Conservation (phyloP, 192 early-diverging fungal genomes). For the Backusella luteola region DNA sequence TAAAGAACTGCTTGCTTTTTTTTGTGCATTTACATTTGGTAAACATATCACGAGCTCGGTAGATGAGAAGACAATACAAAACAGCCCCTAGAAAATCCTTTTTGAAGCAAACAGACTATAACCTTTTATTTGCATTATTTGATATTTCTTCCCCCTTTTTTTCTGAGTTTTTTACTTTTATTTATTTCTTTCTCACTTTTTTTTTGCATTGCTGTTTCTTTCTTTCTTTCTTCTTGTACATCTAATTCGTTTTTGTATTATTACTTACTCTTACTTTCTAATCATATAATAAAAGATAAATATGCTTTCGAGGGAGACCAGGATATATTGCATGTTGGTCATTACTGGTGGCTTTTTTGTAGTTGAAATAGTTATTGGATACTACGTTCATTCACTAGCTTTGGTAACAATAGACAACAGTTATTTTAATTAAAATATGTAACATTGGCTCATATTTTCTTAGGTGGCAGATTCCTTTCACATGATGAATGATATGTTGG, state of each 20-base stretch:
- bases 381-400: slow-evolving; percentile 72
- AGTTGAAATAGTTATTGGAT: slow-evolving; percentile 78
- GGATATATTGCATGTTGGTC: slow-evolving; percentile 38
- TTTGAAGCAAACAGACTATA: background rate
- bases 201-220: background rate
- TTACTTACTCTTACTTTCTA: background rate
- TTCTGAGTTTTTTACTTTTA: background rate
- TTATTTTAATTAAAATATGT: slow-evolving; percentile 1
- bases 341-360: slow-evolving; percentile 74
- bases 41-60: background rate
- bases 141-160: background rate
- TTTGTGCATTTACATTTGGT: background rate
- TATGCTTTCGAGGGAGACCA: slow-evolving; percentile 1
- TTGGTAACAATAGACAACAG: slow-evolving; percentile 36
- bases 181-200: background rate
- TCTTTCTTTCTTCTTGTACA: slow-evolving; percentile 3
- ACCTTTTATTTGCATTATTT: background rate
- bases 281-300: background rate
- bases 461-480: slow-evolving; percentile 89
- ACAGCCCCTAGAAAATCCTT: background rate
- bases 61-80: slow-evolving; percentile 2
- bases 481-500: slow-evolving; percentile 85
- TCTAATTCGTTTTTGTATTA: background rate
- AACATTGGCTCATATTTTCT: background rate
- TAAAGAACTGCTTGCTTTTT: background rate